phyloP scores from a whole-genome alignment of 345 rosid species.

The Microcos paniculata region DNA sequence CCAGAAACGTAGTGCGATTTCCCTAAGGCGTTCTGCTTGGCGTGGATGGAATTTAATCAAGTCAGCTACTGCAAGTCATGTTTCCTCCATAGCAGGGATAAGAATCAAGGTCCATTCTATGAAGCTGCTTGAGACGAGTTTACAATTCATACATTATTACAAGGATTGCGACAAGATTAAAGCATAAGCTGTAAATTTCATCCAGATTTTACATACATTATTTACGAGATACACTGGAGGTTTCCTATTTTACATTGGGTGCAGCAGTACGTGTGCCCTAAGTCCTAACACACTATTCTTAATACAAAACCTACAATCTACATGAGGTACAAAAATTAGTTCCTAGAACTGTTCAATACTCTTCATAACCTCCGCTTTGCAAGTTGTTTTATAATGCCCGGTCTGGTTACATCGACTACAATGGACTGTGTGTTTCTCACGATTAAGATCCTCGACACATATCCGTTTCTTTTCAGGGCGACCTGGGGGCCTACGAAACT shows the following conservation, averaged over 20 bases:
- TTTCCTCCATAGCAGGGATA: too few species aligned
- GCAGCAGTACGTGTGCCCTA: background rate
- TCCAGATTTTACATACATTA: background rate
- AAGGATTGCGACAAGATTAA: background rate
- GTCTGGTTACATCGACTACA: slow-evolving; percentile 57
- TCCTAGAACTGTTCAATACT: slow-evolving; percentile 37
- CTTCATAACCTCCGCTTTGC: slow-evolving; percentile 41
- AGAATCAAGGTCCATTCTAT: too few species aligned
- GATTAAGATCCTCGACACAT: slow-evolving; percentile 42
- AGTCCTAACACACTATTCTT: background rate
- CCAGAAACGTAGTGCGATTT: too few species aligned
- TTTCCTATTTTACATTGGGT: slow-evolving; percentile 1
- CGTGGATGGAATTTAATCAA: too few species aligned
- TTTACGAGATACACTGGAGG: background rate
- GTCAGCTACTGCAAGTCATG: too few species aligned
- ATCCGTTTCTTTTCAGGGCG: slow-evolving; percentile 62
- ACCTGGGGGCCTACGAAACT: slow-evolving; percentile 49
- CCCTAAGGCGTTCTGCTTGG: too few species aligned
- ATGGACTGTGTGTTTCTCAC: slow-evolving; percentile 53
- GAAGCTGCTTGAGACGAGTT: background rate
- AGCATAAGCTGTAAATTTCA: background rate
- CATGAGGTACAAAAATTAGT: background rate
- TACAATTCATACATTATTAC: background rate
- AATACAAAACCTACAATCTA: background rate
- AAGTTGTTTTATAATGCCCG: slow-evolving; percentile 60